Evolutionary conservation across 2,329 filamentous ascomycete genomes (phyloP), one percentile per base, ranked within the genome.

Genomic region (Aspergillus brasiliensis): DNA sequence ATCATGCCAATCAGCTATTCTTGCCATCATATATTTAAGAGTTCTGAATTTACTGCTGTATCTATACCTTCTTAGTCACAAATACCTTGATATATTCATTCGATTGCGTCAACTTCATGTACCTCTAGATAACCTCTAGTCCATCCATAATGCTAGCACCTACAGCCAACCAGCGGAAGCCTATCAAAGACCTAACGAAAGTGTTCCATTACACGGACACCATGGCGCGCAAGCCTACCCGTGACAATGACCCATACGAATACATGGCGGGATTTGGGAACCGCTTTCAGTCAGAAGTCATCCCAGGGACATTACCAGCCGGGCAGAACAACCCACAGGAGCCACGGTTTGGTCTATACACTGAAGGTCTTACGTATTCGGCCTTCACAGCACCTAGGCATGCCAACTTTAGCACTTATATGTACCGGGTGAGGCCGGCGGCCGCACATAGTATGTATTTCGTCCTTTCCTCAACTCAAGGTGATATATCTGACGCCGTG

Each of bases 291-390:
- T 71, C 71, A 4, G 72, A 75, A 60, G 72, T 73, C 15, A 71
- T 75, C 17, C 68, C 71, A 5, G 72, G 72, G 0, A 72, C 70
- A 8, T 57, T 69, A 11, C 71, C 73, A 19, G 64, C 67, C 4
- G 73, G 67, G 8, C 70, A 71, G 58, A 75, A 74, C 53, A 72
- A 69, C 37, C 73, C 73, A 7, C 73, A 75, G 44, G 70, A 70
- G 21, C 59, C 64, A 23, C 67, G 71, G 0, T 71, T 70, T 54
- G 73, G 72, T 1, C 56, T 75, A 10, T 69, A 70, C n/a, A 70
- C 72, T 1, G 73, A 72, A 58, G 69, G 69, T 1, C 65, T 71
- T 38, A 71, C 69, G 17, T 71, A 67, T 21, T 71, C 68, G 37
- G 69, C 68, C 15, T 71, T 71, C 56, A 62, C 65, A 6, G 68